Conservation (phyloP, 1,284 basidiomycete genomes). For the Malassezia equina region DNA sequence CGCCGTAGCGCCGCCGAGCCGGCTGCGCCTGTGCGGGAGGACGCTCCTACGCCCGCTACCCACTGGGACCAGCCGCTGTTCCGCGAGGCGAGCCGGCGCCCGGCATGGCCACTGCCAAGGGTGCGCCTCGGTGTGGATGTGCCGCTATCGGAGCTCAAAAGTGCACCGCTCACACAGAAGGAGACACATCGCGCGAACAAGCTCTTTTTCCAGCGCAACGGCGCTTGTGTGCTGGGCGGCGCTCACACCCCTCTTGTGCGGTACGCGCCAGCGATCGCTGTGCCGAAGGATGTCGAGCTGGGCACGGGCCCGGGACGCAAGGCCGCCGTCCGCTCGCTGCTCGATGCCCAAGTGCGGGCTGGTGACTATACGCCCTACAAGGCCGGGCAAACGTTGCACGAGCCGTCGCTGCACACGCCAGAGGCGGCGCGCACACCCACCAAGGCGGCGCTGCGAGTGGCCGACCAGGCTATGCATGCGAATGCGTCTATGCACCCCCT, state of each 20-base stretch:
- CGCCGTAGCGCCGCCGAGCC: background rate
- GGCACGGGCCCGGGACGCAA: background rate
- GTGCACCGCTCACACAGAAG: background rate
- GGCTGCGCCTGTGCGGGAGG: background rate
- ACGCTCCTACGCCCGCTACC: constrained; percentile 3
- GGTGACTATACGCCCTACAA: constrained; percentile 14
- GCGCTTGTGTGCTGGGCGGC: background rate
- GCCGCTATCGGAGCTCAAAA: background rate
- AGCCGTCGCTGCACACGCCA: background rate
- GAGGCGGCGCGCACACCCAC: background rate
- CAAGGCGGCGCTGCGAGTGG: background rate
- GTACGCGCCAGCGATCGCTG: constrained; percentile 10
- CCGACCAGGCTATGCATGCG: constrained; percentile 11
- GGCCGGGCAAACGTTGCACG: background rate
- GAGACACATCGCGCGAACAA: constrained; percentile 2
- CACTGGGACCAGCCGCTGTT: constrained; percentile 10
- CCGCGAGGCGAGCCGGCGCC: constrained; percentile 8
- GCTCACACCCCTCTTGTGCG: background rate
- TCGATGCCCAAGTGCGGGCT: constrained; percentile 2
- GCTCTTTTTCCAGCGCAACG: constrained; percentile 8
- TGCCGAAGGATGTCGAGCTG: background rate
- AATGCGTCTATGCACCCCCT: constrained; percentile 12
- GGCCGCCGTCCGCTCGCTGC: background rate
- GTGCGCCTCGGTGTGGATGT: background rate
- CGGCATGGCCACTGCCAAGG: background rate